Percentiles rank a stretch among this genome's conserved stretches.
Evolutionary conservation across 306 rosid genomes (phyloP).

Genomic region (Spatholobus suberectus): DNA sequence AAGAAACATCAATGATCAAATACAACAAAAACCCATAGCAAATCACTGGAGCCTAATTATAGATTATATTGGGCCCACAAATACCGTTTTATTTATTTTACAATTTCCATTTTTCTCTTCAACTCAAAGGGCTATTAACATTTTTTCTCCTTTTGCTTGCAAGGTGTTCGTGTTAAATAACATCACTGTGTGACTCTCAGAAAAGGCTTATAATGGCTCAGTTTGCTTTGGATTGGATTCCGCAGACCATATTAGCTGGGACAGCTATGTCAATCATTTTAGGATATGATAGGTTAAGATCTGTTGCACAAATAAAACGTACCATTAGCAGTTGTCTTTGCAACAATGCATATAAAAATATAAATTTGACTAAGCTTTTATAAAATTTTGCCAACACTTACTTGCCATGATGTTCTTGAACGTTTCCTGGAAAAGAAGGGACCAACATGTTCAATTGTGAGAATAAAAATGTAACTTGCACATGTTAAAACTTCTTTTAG

Average conservation of each 20-base stretch:
- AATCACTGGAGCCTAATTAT: background rate
- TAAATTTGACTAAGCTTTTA: background rate
- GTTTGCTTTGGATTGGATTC: conserved; percentile 65
- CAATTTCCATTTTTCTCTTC: conserved; percentile 31
- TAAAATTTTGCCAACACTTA: conserved; percentile 53
- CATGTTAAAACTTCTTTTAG: background rate
- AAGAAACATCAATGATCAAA: background rate
- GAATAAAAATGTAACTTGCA: conserved; percentile 5
- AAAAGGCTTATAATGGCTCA: conserved; percentile 34
- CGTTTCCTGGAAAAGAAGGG: conserved; percentile 68
- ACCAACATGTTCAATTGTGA: conserved; percentile 36
- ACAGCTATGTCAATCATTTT: conserved; percentile 93
- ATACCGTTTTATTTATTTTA: background rate
- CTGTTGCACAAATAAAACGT: conserved; percentile 55
- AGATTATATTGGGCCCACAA: conserved; percentile 4
- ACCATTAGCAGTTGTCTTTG: conserved; percentile 26
- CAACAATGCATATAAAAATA: conserved; percentile 8
- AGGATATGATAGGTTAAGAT: conserved; percentile 88
- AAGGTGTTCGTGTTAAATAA: conserved; percentile 7
- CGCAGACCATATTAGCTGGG: conserved; percentile 89
- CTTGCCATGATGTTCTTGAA: conserved; percentile 86
- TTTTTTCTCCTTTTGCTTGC: background rate
- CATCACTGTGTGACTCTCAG: background rate
- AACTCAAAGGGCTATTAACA: conserved; percentile 7
- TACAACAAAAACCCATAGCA: background rate